Percentiles rank a stretch among this genome's conserved stretches.
Conservation (phyloP, 768 basidiomycete genomes). For the Coprinellus micaceus region DNA sequence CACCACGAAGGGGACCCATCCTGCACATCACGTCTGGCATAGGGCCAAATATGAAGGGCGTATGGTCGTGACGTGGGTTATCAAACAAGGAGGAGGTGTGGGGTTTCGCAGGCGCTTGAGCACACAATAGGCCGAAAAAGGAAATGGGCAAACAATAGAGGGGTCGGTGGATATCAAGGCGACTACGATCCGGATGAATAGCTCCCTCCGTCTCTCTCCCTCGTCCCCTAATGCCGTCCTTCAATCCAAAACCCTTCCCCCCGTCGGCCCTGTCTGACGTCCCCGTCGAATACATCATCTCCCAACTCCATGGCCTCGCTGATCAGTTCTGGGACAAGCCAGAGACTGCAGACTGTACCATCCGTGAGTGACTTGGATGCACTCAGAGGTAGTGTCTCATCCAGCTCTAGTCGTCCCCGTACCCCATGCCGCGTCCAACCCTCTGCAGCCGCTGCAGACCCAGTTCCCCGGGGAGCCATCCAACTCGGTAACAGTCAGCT, state of each 20-base stretch:
- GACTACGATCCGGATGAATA: constrained; percentile 8
- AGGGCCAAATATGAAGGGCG: too few species aligned
- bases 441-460: constrained; percentile 26
- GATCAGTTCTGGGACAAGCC: constrained; percentile 70
- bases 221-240: constrained; percentile 32
- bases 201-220: constrained; percentile 2
- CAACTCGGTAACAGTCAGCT: constrained; percentile 27
- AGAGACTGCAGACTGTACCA: constrained; percentile 75
- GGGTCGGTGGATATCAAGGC: constrained; percentile 17
- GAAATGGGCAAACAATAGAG: constrained; percentile 17
- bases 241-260: constrained; percentile 58
- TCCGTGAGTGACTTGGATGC: constrained; percentile 43
- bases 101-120: too few species aligned
- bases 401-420: constrained; percentile 45
- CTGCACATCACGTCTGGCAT: too few species aligned
- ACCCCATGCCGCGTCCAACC: constrained; percentile 32
- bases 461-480: constrained; percentile 29
- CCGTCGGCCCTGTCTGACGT: constrained; percentile 59
- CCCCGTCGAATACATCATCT: constrained; percentile 69
- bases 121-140: constrained; percentile 39
- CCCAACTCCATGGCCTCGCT: constrained; percentile 65
- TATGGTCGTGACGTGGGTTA: background rate
- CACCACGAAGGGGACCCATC: too few species aligned
- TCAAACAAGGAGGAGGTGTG: too few species aligned
- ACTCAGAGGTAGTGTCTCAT: background rate